Evolutionary conservation across 768 basidiomycete species (phyloP), one percentile per base, ranked within the genome.

Genomic region (Arthromyces matolae): DNA sequence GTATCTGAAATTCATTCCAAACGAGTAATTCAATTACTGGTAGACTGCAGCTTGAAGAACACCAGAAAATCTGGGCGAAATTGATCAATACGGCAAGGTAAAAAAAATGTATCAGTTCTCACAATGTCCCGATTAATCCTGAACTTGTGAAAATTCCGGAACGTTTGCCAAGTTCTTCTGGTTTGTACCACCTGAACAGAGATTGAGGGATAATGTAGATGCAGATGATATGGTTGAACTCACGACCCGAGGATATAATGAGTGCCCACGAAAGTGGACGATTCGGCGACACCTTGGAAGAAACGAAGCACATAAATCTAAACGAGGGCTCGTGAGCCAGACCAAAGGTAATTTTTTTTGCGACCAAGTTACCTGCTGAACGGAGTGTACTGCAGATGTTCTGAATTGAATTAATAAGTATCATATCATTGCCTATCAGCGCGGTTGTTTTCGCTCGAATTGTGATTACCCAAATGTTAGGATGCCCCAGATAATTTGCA

Each of bases 231-330:
- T 20, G n/a, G 38, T 4, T 36, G 18, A 1, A 73, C 81, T 49
- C 57, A 85, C 84, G 81, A 81, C 53, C 86, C 84, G 14, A 87
- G 78, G 52, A 86, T 70, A 57, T 84, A 84, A 53, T 84, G 84
- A 13, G 83, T 81, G 28, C 86, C 86, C 22, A 83, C 83, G 61
- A 89, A 89, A 1, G 85, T 89, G 7, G 84, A 86, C 0, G 84
- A 77, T 63, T 89, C 86, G 6, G 80, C 77, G 47, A 86, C 69
- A 19, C 83, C 87, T 63, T 86, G 84, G 45, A 87, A 75, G 60
- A 89, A 87, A 8, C 84, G 75, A 50, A 88, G 83, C 23, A 71
- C 81, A 61, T 81, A 84, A 42, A 88, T 66, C 82, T 84, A 29
- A 43, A 43, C n/a, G 20, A n/a, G 25, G 27, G 19, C 9, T 12